Percentiles rank a stretch among this genome's conserved stretches.
Evolutionary conservation across 352 stramenopile species (phyloP).

Genomic region (Phytophthora syringae): DNA sequence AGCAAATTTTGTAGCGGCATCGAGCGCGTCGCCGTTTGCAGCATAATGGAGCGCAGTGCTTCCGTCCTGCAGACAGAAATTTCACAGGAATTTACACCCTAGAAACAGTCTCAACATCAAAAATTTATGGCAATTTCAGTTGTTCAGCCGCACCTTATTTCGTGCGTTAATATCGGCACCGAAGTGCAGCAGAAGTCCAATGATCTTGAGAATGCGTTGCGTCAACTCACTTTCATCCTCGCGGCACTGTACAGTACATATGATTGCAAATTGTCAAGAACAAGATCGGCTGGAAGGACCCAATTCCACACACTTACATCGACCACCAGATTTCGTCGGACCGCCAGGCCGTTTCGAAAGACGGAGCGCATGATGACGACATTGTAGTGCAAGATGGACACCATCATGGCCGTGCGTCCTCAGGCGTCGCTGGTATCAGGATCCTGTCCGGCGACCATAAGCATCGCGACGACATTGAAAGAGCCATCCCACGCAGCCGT

Average conservation of each 20-base stretch:
- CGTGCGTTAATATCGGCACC: conserved; percentile 17
- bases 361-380: conserved; percentile 34
- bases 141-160: conserved; percentile 21
- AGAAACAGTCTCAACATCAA: neutral
- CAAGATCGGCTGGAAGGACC: neutral
- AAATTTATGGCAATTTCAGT: neutral
- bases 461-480: conserved; percentile 13
- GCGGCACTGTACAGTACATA: conserved; percentile 22
- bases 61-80: conserved; percentile 18
- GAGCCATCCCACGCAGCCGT: conserved; percentile 24
- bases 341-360: conserved; percentile 23
- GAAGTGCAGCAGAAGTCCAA: conserved; percentile 13
- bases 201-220: conserved; percentile 7
- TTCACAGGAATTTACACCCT: too few relatives aligned
- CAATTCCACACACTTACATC: conserved; percentile 16
- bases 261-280: conserved; percentile 20
- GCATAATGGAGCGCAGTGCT: conserved; percentile 23
- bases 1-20: conserved; percentile 22
- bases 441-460: conserved; percentile 28
- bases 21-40: conserved; percentile 23
- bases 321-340: conserved; percentile 29
- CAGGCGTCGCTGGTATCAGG: conserved; percentile 23
- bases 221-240: conserved; percentile 18
- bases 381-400: conserved; percentile 31
- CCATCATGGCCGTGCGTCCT: conserved; percentile 33